phyloP scores from a whole-genome alignment of 2,329 filamentous ascomycete species.

The Didymosphaeria variabile region DNA sequence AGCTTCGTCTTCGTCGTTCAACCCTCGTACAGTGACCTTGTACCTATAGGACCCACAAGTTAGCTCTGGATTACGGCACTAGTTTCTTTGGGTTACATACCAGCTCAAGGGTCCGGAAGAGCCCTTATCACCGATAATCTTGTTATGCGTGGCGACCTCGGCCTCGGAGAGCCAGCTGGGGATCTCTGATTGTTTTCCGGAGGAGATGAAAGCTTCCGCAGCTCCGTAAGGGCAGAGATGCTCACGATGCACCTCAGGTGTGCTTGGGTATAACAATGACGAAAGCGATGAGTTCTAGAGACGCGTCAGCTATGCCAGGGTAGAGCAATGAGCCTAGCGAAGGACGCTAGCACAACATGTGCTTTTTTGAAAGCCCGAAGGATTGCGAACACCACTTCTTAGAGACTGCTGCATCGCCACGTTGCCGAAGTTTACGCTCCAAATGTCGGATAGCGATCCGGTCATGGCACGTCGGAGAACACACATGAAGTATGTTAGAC shows the following conservation, averaged over 20 bases:
- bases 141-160: neutral
- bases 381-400: too few species aligned
- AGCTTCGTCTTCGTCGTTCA: slow-evolving; percentile 2
- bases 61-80: neutral
- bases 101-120: neutral
- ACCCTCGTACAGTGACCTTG: neutral
- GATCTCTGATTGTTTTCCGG: neutral
- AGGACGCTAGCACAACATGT: neutral
- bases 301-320: neutral
- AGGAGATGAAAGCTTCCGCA: neutral
- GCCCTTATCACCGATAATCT: neutral
- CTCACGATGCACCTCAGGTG: neutral
- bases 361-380: neutral
- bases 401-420: too few species aligned
- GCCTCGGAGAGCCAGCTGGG: neutral
- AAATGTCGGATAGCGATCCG: too few species aligned
- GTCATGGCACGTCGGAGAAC: neutral
- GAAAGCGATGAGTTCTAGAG: neutral
- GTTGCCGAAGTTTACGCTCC: too few species aligned
- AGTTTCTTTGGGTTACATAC: neutral
- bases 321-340: neutral
- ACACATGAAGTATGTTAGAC: neutral
- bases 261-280: neutral
- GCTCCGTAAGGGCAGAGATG: neutral
- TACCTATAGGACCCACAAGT: neutral